phyloP scores from a whole-genome alignment of 257 asterid genomes.

The Solanum arcanum region DNA sequence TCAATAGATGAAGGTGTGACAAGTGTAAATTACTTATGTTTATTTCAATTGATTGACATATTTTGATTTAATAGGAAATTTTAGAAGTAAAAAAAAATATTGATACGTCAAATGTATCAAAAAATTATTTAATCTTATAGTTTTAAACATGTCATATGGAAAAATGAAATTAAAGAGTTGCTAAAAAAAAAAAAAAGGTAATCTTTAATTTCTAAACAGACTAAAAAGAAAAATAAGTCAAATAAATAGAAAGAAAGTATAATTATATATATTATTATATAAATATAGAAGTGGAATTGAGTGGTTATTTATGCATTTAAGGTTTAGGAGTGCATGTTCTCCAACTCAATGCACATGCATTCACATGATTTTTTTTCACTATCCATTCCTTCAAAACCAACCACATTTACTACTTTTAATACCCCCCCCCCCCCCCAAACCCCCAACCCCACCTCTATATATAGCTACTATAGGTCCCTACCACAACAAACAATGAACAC shows the following conservation, averaged over 20 bases:
- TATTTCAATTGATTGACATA: too few species aligned
- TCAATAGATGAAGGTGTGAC: conserved; percentile 11
- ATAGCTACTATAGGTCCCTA: not conserved
- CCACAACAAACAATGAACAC: not conserved
- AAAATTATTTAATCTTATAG: too few species aligned
- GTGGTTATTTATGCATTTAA: not conserved
- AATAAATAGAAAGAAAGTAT: too few species aligned
- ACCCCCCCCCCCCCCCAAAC: not conserved
- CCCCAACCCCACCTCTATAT: too few species aligned
- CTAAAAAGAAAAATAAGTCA: too few species aligned
- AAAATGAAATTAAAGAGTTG: too few species aligned
- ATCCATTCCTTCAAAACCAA: not conserved
- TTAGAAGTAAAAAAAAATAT: too few species aligned
- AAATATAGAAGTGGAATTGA: not conserved
- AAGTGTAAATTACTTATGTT: not conserved
- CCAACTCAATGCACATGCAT: conserved; percentile 48
- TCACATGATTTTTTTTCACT: conserved; percentile 47
- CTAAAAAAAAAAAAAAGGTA: too few species aligned
- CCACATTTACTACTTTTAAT: conserved; percentile 3
- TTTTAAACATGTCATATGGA: too few species aligned
- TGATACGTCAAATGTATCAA: not conserved
- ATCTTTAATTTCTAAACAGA: too few species aligned
- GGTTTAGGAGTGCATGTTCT: conserved; percentile 30
- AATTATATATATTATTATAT: not conserved
- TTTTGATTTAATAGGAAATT: too few species aligned